These are phyloP conservation scores for Auricularia sp. DNA, from an alignment of 768 basidiomycete genomes.

Conservation along the genomic window DNA sequence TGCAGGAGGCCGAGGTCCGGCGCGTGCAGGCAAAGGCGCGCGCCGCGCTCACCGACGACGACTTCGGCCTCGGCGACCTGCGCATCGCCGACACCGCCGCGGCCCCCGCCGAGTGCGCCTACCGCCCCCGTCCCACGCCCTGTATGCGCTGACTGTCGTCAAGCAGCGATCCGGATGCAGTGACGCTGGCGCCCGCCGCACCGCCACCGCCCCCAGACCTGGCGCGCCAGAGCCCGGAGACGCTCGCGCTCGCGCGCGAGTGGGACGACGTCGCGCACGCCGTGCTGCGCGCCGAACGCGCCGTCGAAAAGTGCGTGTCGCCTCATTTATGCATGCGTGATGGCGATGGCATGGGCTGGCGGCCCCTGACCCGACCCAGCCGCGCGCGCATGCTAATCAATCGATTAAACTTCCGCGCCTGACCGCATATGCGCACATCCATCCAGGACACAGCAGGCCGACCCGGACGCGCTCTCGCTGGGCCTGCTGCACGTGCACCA, in stretches of 20 bases:
- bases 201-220: slow-evolving; percentile 29
- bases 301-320: slow-evolving; percentile 42
- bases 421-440: not conserved
- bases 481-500: slow-evolving; percentile 81
- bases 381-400: not conserved
- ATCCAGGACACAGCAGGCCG: slow-evolving; percentile 38
- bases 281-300: slow-evolving; percentile 42
- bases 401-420: slow-evolving; percentile 3
- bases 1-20: slow-evolving; percentile 82
- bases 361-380: not conserved
- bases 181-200: not conserved
- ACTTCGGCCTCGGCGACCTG: slow-evolving; percentile 72
- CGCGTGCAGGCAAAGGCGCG: slow-evolving; percentile 68
- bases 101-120: slow-evolving; percentile 20
- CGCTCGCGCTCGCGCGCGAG: slow-evolving; percentile 71
- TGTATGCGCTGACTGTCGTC: not conserved
- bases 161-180: not conserved
- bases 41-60: slow-evolving; percentile 61
- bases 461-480: slow-evolving; percentile 43
- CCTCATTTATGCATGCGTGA: no score
- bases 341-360: no score
- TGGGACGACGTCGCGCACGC: slow-evolving; percentile 63
- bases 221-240: slow-evolving; percentile 68
- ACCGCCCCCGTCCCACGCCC: not conserved
- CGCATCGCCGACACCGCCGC: slow-evolving; percentile 11